Percentiles rank a stretch among this genome's conserved stretches.
Conservation (phyloP, 768 basidiomycete species). For the Lactarius deliciosus region DNA sequence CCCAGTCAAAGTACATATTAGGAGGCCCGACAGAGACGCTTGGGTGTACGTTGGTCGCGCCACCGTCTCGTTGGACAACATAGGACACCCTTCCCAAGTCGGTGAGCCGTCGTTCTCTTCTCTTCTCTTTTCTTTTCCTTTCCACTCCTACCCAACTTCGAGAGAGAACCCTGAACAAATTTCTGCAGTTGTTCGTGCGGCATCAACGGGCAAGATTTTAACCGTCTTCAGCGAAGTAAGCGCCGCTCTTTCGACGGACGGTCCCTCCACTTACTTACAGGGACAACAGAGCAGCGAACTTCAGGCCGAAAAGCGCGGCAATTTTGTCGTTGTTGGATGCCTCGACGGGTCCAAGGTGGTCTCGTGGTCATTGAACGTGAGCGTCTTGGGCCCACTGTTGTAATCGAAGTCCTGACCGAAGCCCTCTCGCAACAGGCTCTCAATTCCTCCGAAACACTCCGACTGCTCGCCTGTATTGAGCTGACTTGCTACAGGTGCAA, state of each 20-base stretch:
- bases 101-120: slow-evolving; percentile 47
- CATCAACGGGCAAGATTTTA: slow-evolving; percentile 65
- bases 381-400: slow-evolving; percentile 30
- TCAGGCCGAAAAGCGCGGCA: slow-evolving; percentile 84
- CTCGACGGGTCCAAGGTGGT: slow-evolving; percentile 72
- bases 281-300: slow-evolving; percentile 57
- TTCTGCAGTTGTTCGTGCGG: slow-evolving; percentile 57
- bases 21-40: slow-evolving; percentile 73
- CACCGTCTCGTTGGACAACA: slow-evolving; percentile 69
- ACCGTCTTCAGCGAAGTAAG: slow-evolving; percentile 69
- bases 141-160: neutral
- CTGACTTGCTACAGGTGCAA: slow-evolving; percentile 80
- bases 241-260: slow-evolving; percentile 15
- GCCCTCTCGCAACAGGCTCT: slow-evolving; percentile 51
- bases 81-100: slow-evolving; percentile 76
- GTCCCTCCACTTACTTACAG: slow-evolving; percentile 21
- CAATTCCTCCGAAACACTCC: slow-evolving; percentile 80
- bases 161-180: neutral
- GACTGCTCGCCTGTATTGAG: slow-evolving; percentile 79
- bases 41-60: slow-evolving; percentile 84
- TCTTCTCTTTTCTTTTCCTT: neutral
- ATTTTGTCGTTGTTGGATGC: slow-evolving; percentile 81
- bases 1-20: slow-evolving; percentile 81
- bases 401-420: slow-evolving; percentile 11
- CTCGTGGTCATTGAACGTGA: slow-evolving; percentile 83